Evolutionary conservation across 2,329 filamentous ascomycete genomes (phyloP).

Genomic region (Periconia sp.): DNA sequence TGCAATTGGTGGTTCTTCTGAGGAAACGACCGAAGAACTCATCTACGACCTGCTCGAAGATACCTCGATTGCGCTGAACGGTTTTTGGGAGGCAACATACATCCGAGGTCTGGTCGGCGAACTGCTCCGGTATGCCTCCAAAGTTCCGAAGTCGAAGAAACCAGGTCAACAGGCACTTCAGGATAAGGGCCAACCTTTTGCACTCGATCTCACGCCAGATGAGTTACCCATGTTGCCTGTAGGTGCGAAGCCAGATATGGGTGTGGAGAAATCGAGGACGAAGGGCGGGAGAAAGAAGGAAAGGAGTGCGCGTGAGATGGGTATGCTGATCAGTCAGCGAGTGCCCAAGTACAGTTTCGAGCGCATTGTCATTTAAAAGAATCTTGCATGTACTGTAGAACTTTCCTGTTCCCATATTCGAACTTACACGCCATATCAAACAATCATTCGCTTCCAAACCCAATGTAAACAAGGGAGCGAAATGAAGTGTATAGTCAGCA

Average conservation of each 20-base stretch:
- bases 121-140: constrained; percentile 59
- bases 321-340: constrained; percentile 75
- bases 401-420: not conserved
- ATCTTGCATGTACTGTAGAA: not conserved
- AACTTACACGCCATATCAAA: no score
- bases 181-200: constrained; percentile 51
- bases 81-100: constrained; percentile 68
- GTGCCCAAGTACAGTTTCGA: constrained; percentile 84
- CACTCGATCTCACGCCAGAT: constrained; percentile 46
- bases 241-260: constrained; percentile 64
- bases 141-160: constrained; percentile 31
- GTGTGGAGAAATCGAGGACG: constrained; percentile 56
- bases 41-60: constrained; percentile 68
- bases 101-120: constrained; percentile 67
- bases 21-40: constrained; percentile 63
- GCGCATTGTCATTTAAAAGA: constrained; percentile 56
- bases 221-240: constrained; percentile 64
- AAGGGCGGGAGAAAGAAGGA: constrained; percentile 70
- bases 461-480: no score
- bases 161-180: constrained; percentile 34
- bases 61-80: constrained; percentile 70
- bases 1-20: constrained; percentile 51
- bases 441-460: no score
- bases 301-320: constrained; percentile 72
- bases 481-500: no score